Conservation (phyloP, 2,329 filamentous ascomycete genomes). For the Monosporascus sp. region DNA sequence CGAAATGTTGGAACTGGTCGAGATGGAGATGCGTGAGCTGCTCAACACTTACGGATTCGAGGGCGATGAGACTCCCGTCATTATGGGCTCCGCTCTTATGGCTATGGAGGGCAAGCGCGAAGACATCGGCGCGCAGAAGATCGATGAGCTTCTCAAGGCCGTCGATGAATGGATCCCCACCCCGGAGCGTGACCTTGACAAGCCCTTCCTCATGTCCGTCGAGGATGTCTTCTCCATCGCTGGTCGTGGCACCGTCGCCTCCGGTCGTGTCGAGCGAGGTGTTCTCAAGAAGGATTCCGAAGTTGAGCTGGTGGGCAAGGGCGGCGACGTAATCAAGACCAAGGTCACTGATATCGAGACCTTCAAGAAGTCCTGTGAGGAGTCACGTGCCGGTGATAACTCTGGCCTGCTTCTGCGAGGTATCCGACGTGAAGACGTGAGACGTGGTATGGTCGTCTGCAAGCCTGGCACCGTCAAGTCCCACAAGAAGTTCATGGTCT, state of each 20-base stretch:
- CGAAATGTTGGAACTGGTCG: slow-evolving; percentile 99
- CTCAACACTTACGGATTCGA: slow-evolving; percentile 92
- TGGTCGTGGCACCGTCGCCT: slow-evolving; percentile 93
- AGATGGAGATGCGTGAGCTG: slow-evolving; percentile 99
- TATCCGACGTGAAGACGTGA: slow-evolving; percentile 90
- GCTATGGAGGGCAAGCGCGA: slow-evolving; percentile 80
- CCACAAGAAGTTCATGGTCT: slow-evolving; percentile 86
- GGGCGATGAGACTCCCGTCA: slow-evolving; percentile 93
- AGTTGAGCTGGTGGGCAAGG: slow-evolving; percentile 91
- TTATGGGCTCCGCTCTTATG: slow-evolving; percentile 95
- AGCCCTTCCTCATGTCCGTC: slow-evolving; percentile 98
- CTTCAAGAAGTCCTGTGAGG: slow-evolving; percentile 99
- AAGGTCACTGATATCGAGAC: slow-evolving; percentile 99
- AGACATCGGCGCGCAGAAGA: slow-evolving; percentile 82
- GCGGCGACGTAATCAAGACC: slow-evolving; percentile 79
- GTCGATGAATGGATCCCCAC: slow-evolving; percentile 97
- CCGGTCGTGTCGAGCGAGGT: slow-evolving; percentile 96
- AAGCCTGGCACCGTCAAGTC: slow-evolving; percentile 80
- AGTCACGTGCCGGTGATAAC: slow-evolving; percentile 95
- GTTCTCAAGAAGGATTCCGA: slow-evolving; percentile 88
- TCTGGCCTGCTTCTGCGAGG: slow-evolving; percentile 94
- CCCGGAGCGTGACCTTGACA: slow-evolving; percentile 87
- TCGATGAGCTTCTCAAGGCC: slow-evolving; percentile 83
- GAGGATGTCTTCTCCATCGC: slow-evolving; percentile 89
- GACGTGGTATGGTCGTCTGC: slow-evolving; percentile 89